phyloP scores from a whole-genome alignment of 1,284 basidiomycete species.

The Paramarasmius palmivorus region DNA sequence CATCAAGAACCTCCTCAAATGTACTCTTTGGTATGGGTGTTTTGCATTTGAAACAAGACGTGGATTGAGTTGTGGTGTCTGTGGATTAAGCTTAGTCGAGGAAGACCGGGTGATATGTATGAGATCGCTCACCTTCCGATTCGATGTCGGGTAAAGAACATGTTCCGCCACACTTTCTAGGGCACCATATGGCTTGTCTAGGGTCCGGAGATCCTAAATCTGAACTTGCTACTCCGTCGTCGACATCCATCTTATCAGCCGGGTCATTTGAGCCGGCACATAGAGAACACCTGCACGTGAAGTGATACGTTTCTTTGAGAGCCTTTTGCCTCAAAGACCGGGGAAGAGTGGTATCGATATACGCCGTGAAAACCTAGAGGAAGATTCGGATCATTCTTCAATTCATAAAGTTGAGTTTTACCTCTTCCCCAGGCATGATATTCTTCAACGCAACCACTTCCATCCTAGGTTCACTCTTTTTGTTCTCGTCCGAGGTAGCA shows the following conservation, averaged over 20 bases:
- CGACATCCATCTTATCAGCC: not conserved
- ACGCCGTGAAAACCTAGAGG: conserved; percentile 66
- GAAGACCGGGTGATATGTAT: not conserved
- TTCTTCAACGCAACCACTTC: conserved; percentile 70
- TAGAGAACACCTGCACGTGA: conserved; percentile 71
- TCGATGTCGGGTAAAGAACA: conserved; percentile 47
- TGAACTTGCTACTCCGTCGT: not conserved
- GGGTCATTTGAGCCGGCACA: conserved; percentile 39
- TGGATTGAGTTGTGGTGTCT: conserved; percentile 38
- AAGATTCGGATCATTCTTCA: not conserved
- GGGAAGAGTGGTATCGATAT: conserved; percentile 84
- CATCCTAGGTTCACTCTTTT: conserved; percentile 60
- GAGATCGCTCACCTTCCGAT: conserved; percentile 44
- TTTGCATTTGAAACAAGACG: conserved; percentile 57
- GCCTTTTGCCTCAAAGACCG: conserved; percentile 52
- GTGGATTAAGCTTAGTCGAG: conserved; percentile 29
- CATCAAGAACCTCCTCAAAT: conserved; percentile 57
- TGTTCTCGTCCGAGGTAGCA: conserved; percentile 27
- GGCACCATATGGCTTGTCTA: conserved; percentile 69
- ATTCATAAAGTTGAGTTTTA: conserved; percentile 25
- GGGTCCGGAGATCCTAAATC: conserved; percentile 48
- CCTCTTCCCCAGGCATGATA: conserved; percentile 72
- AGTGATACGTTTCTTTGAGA: conserved; percentile 77
- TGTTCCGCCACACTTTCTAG: conserved; percentile 60
- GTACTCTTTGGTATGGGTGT: conserved; percentile 39